phyloP scores from a whole-genome alignment of 129 eudicot species.

The Flaveria brownii region DNA sequence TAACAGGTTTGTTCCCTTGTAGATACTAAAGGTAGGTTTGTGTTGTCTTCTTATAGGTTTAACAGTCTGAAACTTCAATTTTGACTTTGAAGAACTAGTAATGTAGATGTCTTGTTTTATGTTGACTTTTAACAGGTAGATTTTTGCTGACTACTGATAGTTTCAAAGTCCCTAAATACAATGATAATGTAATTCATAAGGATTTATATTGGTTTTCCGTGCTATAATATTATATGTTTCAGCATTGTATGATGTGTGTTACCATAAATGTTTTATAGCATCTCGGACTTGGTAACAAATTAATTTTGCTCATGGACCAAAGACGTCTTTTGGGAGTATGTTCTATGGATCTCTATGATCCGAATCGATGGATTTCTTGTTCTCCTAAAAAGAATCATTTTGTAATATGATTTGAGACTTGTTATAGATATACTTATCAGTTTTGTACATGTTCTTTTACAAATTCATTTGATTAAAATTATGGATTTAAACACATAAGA shows the following conservation, averaged over 20 bases:
- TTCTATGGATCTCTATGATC: too few species aligned
- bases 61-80: neutral
- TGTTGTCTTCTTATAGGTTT: neutral
- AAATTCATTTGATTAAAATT: too few species aligned
- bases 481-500: too few species aligned
- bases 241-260: neutral
- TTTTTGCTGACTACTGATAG: constrained; percentile 17
- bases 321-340: too few species aligned
- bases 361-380: too few species aligned
- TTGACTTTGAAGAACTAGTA: neutral
- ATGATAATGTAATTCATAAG: neutral
- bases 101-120: neutral
- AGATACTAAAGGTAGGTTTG: constrained; percentile 5
- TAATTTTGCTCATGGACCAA: too few species aligned
- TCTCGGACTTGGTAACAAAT: neutral
- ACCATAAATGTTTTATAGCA: too few species aligned
- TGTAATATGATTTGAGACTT: too few species aligned
- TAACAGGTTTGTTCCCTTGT: constrained; percentile 5
- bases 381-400: too few species aligned
- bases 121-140: constrained; percentile 27
- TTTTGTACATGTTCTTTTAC: too few species aligned
- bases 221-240: neutral
- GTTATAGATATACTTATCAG: too few species aligned
- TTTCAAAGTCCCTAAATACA: constrained; percentile 9
- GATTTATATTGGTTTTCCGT: neutral